Base-by-base conservation (phyloP, 179 eudicot species). In the Sideroxylon spinosum region DNA sequence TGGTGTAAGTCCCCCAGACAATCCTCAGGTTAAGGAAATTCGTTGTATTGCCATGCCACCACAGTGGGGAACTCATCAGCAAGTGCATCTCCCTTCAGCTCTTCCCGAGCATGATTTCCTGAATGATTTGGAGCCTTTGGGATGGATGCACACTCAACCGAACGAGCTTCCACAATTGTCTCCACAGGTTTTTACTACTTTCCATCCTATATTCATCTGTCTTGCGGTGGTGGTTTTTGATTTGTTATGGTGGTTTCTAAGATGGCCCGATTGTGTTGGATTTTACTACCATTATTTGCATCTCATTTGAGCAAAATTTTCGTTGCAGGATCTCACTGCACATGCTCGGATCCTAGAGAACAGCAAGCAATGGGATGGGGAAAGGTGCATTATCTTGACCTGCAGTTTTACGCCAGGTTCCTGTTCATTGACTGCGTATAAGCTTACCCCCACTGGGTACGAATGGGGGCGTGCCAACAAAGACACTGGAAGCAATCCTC, bases 111-210 rank as follows among this genome's bases (percentile, higher is more conserved):
- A 96, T 75, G 98, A 94, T 53, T 96, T 96, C 81, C 80, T 96
- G 67, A 94, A 83, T 82, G 99, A 96, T 79, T 88, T 96, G 85
- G 99, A 96, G 86, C 99, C 99, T 49, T 76, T 96, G 80, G 99
- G 99, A 80, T 96, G 99, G 99, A 92, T 96, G 99, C 99, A 94
- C 82, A 92, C 99, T 6, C 99, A 96, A 80, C 98, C 99, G 49
- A 96, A 94, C 69, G 99, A 96, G 82, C 99, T 92, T 74, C 99
- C 99, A 32, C 99, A 96, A 89, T 57, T 96, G 69, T 94, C 99
- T 61, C 98, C 98, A 5, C 99, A 96, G 98, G 99, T 96, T 78
- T 59, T 52, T 78, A 17, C 52, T 7, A 49, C 23, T 32, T 73
- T 25, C 0, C 71, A 1, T 55, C 62, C 50, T 44, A 1, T 56